These are phyloP conservation scores for Trichopus zeylanicus DNA, from an alignment of 116 monocot species.

Conservation along the genomic window DNA sequence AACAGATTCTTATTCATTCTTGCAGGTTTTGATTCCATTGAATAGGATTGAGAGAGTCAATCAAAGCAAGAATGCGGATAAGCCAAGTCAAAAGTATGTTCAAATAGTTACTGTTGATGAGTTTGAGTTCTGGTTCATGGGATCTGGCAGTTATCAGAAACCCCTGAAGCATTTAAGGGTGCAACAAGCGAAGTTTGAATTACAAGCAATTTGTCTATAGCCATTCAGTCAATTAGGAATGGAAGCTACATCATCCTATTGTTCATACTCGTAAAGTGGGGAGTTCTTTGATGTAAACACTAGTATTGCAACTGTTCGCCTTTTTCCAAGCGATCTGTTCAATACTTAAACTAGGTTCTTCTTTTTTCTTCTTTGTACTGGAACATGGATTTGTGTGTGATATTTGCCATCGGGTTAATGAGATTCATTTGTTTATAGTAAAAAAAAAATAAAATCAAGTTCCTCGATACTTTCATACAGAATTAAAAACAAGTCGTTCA, in stretches of 20 bases:
- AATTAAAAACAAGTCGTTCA: no score
- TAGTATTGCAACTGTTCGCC: not conserved
- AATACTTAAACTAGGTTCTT: not conserved
- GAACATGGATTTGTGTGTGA: no score
- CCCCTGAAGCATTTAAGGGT: slow-evolving; percentile 14
- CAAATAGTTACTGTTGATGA: slow-evolving; percentile 47
- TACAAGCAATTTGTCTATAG: not conserved
- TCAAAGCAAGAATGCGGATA: slow-evolving; percentile 28
- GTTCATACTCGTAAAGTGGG: no score
- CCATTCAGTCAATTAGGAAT: no score
- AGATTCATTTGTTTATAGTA: no score
- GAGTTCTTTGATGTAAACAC: not conserved
- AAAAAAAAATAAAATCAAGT: no score
- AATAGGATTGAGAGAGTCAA: slow-evolving; percentile 33
- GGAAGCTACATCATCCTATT: no score
- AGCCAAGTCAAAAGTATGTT: slow-evolving; percentile 43
- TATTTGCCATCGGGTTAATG: no score
- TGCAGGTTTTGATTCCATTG: slow-evolving; percentile 43
- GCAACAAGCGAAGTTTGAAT: slow-evolving; percentile 1
- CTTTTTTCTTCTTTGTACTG: no score
- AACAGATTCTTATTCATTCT: not conserved
- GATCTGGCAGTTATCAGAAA: slow-evolving; percentile 33
- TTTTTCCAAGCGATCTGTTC: not conserved
- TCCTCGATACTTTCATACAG: no score
- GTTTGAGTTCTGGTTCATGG: slow-evolving; percentile 71